A percentile compares a stretch with the other conserved stretches of the same genome.
phyloP scores from a whole-genome alignment of 345 rosid genomes.

The Brassica nigra region DNA sequence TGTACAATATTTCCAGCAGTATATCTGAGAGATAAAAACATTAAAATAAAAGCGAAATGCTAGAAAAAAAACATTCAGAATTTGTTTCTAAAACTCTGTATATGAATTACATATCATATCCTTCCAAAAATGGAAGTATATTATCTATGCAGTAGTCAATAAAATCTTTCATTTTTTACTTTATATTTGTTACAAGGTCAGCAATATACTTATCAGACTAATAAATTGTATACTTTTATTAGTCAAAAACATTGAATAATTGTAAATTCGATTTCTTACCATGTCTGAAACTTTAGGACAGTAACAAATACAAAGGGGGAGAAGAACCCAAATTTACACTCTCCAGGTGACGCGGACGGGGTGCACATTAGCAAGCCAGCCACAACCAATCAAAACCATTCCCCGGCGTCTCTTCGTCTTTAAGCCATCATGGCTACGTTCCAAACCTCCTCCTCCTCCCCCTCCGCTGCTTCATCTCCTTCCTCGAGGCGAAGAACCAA shows the following conservation, averaged over 20 bases:
- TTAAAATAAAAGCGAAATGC: neutral
- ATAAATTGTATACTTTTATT: neutral
- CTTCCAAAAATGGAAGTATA: neutral
- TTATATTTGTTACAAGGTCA: neutral
- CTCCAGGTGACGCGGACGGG: slow-evolving; percentile 36
- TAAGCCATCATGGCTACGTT: neutral
- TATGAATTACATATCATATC: neutral
- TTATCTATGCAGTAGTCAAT: neutral
- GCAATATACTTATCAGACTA: neutral
- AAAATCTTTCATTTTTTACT: neutral
- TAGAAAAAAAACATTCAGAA: neutral
- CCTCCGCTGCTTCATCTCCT: neutral
- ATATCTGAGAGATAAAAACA: neutral
- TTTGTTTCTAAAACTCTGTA: neutral
- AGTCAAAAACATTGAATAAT: neutral
- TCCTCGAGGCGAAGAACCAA: neutral
- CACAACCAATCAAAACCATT: neutral
- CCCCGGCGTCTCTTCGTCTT: neutral
- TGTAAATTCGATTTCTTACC: neutral
- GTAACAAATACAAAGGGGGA: neutral
- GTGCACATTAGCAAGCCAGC: neutral
- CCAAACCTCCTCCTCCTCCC: neutral
- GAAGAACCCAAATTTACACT: slow-evolving; percentile 28
- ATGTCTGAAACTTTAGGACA: neutral
- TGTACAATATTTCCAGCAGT: neutral